These are phyloP conservation scores for Wickerhamomyces strasburgensis DNA, from an alignment of 805 yeast species.

Conservation along the genomic window DNA sequence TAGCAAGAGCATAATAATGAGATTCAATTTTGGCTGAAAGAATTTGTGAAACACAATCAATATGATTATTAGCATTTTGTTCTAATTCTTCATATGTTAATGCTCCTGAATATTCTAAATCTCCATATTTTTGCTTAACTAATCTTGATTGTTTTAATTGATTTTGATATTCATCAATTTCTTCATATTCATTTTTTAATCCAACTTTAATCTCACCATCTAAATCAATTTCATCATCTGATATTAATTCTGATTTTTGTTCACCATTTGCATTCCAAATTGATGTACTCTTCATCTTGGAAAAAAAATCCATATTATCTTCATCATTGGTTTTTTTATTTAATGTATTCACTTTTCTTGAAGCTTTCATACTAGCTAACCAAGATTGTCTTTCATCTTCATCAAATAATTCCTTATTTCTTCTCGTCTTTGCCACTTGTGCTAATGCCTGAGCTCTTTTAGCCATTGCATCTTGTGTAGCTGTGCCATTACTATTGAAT, in stretches of 20 bases:
- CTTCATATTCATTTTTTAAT: conserved; percentile 12
- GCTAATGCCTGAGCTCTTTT: conserved; percentile 1
- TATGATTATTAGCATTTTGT: conserved; percentile 26
- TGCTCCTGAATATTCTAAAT: conserved; percentile 21
- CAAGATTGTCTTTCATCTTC: conserved; percentile 5
- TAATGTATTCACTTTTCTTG: not conserved
- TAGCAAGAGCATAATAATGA: conserved; percentile 46
- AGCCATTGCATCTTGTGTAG: conserved; percentile 4
- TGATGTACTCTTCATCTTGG: conserved; percentile 6
- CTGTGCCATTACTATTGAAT: conserved; percentile 3
- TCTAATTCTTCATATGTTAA: conserved; percentile 29
- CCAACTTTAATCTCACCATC: conserved; percentile 13
- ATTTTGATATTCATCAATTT: conserved; percentile 16
- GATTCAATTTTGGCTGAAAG: conserved; percentile 44
- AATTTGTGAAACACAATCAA: conserved; percentile 33
- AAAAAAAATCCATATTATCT: conserved; percentile 9
- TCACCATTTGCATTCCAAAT: conserved; percentile 12
- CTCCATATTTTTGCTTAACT: conserved; percentile 18
- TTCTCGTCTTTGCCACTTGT: not conserved
- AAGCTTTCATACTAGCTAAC: conserved; percentile 2
- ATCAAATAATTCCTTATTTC: conserved; percentile 1
- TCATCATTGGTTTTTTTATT: not conserved
- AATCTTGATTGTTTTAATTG: conserved; percentile 10
- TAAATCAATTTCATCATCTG: conserved; percentile 5
- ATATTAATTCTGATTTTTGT: not conserved